Evolutionary conservation across 257 asterid genomes (phyloP), one percentile per base, ranked within the genome.

Genomic region (Solanum rostratum): DNA sequence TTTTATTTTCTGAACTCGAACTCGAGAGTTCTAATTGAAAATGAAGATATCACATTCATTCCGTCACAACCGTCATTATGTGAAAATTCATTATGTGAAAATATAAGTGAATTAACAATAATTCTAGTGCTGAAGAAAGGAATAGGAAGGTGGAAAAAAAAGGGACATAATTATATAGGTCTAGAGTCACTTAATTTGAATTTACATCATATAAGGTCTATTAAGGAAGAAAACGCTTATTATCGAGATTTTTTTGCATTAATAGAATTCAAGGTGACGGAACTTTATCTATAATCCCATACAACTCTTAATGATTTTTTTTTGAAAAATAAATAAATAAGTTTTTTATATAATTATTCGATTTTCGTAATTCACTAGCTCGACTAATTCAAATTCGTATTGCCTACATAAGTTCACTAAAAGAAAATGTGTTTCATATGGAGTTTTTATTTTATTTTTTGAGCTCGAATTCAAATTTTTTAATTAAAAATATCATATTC

Each of bases 401-500:
- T 1, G 27, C 27, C 2, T 1, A 9, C 2, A 4, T 33, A 68
- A 3, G 3, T 20, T 3, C 6, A 68, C 1, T 9, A n/a, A 15
- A 65, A 65, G 3, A 1, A 3, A 7, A 65, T 30, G 14, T 0
- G 1, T n/a, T 68, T 4, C 22, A 1, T 1, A 0, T 8, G 4
- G 39, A 33, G 16, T 68, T 2, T 15, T 65, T 11, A 0, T 62
- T 2, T 6, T 29, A 66, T 30, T 66, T 65, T 66, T 7, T 1
- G 9, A 3, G 3, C 0, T 5, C 3, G 0, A 68, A 68, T 0
- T 0, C n/a, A 0, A 18, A 0, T 18, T 1, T 1, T 69, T 1
- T 69, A 10, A 20, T 37, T 19, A 39, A 39, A 69, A 1, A 37
- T 33, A 19, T 37, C 2, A 4, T 68, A 68, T 68, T 8, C 4